Base-by-base conservation (phyloP, 345 rosid species). In the Clarkia xantiana region DNA sequence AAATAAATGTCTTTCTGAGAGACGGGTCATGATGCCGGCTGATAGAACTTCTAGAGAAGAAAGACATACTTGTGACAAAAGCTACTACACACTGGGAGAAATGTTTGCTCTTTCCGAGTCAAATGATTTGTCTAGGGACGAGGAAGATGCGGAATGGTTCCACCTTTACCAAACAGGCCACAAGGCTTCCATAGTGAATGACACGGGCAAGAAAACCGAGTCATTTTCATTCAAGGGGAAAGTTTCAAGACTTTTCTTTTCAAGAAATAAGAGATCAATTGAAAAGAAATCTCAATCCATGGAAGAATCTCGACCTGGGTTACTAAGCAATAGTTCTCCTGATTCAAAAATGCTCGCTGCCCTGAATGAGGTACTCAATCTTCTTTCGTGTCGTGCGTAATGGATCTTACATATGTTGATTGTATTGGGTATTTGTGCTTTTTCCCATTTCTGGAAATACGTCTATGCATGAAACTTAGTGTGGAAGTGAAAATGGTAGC, bases 21-120 rank as follows among this genome's bases (percentile, higher is more conserved):
- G 99, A 72, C 86, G 96, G 98, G 94, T 93, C 45, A 67, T 72
- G 76, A 76, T 84, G 86, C 60, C 96, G 52, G 76, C 76, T 51
- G 74, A 66, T 64, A 77, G 77, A 53, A 79, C 56, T 66, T 55
- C 67, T 51, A 76, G 65, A 39, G 84, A 75, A 29, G 36, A 29
- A 29, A 75, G 68, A 42, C 62, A 44, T 56, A 40, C 36, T 3
- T 1, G 67, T 43, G 54, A 71, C 51, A 75, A 69, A 71, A 78
- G 80, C 67, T 91, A 95, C 40, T 80, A 81, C 43, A 84, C 94
- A 16, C 67, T 87, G 66, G 96, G 96, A 3, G 96, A 84, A 65
- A 87, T 91, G 96, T 95, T 86, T 71, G 83, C 90, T 2, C 80
- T 91, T 51, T 73, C 82, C 17, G 85, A 84, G 62, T 50, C 67